A percentile compares a stretch with the other conserved stretches of the same genome.
Evolutionary conservation across 2,329 filamentous ascomycete species (phyloP).

Genomic region (Graphilbum fragrans): DNA sequence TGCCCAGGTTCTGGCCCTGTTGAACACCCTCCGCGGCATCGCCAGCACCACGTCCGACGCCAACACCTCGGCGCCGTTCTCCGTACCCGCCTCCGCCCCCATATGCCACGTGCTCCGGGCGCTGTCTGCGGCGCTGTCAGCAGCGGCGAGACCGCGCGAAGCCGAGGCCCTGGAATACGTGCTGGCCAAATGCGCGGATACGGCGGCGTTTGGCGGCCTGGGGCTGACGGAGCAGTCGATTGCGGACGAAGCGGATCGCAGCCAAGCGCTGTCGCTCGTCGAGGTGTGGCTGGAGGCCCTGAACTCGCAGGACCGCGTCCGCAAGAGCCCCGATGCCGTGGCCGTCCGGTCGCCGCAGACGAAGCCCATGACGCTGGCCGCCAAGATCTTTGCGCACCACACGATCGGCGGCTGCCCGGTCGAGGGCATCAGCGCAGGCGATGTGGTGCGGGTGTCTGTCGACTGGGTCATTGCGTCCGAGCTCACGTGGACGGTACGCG

Average conservation of each 20-base stretch:
- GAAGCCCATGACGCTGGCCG: constrained; percentile 25
- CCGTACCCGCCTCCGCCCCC: not conserved
- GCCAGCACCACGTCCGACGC: not conserved
- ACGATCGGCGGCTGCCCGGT: constrained; percentile 14
- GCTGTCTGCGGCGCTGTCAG: not conserved
- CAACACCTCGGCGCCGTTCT: not conserved
- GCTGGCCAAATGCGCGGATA: not conserved
- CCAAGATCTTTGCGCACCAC: constrained; percentile 33
- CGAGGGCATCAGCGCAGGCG: constrained; percentile 21
- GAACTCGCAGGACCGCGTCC: not conserved
- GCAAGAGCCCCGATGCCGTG: not conserved
- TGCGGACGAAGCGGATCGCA: not conserved
- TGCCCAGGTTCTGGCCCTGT: not conserved
- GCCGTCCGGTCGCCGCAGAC: constrained; percentile 16
- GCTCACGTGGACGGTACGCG: constrained; percentile 23
- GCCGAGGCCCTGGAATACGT: not conserved
- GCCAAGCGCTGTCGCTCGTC: not conserved
- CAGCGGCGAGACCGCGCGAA: not conserved
- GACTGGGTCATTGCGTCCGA: constrained; percentile 35
- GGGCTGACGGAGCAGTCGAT: not conserved
- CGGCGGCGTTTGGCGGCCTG: not conserved
- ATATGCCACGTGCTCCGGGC: not conserved
- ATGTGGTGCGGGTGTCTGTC: constrained; percentile 26
- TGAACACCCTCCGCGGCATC: not conserved
- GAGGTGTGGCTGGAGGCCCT: not conserved